Conservation (phyloP, 139 green algal species). For the Zygnema circumcarinatum region DNA sequence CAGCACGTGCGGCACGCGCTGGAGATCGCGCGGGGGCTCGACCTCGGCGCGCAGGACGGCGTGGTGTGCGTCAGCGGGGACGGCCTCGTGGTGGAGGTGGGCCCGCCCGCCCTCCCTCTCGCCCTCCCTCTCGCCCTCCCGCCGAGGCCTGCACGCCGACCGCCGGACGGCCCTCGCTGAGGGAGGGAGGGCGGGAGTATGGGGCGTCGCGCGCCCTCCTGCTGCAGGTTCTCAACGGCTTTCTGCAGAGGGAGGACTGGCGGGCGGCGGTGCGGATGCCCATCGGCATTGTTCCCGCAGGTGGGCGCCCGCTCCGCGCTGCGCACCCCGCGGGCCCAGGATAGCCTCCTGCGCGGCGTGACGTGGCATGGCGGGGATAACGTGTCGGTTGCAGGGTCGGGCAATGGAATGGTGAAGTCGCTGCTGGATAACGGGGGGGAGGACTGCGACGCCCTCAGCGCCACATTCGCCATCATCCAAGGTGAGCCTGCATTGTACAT, state of each 20-base stretch:
- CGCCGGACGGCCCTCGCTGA: background rate
- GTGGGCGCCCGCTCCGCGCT: background rate
- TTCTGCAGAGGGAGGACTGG: conserved; percentile 27
- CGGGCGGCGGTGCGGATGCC: conserved; percentile 10
- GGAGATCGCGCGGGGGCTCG: background rate
- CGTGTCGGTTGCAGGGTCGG: conserved; percentile 27
- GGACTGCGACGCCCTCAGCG: background rate
- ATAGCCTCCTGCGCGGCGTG: background rate
- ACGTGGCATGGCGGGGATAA: no score
- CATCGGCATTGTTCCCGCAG: conserved; percentile 28
- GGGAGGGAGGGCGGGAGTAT: background rate
- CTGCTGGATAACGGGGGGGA: conserved; percentile 11
- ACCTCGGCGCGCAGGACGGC: conserved; percentile 21
- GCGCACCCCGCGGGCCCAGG: background rate
- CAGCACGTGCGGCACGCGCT: conserved; percentile 19
- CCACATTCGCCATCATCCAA: conserved; percentile 12
- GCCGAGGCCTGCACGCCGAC: background rate
- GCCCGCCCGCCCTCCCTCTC: no score
- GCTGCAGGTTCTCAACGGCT: conserved; percentile 24
- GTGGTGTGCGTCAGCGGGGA: conserved; percentile 37
- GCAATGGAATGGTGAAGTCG: conserved; percentile 39
- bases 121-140: background rate
- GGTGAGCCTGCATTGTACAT: conserved; percentile 35
- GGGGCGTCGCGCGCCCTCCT: background rate
- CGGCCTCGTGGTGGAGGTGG: conserved; percentile 32